These are phyloP conservation scores for Mortierella hygrophila DNA, from an alignment of 192 early-diverging fungal species.

Conservation along the genomic window DNA sequence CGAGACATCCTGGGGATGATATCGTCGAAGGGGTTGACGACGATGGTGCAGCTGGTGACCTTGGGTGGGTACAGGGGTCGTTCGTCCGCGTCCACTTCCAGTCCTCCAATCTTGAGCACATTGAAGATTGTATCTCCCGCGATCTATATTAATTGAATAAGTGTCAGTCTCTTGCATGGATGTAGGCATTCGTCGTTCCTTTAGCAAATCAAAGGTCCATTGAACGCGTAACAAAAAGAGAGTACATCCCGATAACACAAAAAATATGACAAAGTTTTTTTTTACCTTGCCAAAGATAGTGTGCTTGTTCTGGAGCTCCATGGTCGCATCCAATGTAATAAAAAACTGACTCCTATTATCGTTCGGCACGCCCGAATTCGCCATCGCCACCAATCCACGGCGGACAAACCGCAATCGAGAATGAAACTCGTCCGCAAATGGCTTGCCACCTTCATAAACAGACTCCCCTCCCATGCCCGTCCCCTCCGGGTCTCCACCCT, in stretches of 20 bases:
- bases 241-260: not conserved
- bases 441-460: constrained; percentile 74
- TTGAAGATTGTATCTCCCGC: constrained; percentile 94
- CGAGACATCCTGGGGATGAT: constrained; percentile 79
- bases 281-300: constrained; percentile 93
- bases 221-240: not conserved
- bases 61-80: constrained; percentile 81
- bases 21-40: constrained; percentile 93
- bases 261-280: not conserved
- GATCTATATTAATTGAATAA: constrained; percentile 58
- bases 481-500: constrained; percentile 95
- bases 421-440: constrained; percentile 94
- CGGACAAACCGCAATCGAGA: constrained; percentile 90
- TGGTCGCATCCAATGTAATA: constrained; percentile 87
- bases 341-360: constrained; percentile 96
- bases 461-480: constrained; percentile 91
- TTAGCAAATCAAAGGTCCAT: no score
- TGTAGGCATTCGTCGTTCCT: not conserved
- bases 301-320: constrained; percentile 89
- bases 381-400: constrained; percentile 91
- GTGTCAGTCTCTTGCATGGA: not conserved
- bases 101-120: constrained; percentile 85
- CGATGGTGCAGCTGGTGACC: constrained; percentile 73
- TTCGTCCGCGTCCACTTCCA: constrained; percentile 86
- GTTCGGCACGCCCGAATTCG: constrained; percentile 80